Evolutionary conservation across 306 rosid genomes (phyloP).

Genomic region (Medicago arabica): DNA sequence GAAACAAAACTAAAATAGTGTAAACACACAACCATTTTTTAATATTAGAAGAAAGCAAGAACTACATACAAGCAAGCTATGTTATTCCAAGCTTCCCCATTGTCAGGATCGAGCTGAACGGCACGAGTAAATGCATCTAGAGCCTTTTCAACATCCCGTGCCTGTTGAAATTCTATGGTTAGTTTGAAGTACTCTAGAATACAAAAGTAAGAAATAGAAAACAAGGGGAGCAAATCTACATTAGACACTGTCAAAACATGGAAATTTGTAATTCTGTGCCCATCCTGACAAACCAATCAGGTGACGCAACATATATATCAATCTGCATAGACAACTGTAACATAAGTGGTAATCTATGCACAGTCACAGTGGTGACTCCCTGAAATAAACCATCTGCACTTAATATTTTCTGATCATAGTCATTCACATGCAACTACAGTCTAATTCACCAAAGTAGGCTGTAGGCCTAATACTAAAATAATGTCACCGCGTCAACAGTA

Average conservation of each 20-base stretch:
- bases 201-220: conserved; percentile 12
- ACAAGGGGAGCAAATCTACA: conserved; percentile 20
- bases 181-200: conserved; percentile 32
- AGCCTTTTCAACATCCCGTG: conserved; percentile 90
- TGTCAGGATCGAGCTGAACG: conserved; percentile 96
- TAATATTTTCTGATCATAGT: conserved; percentile 7
- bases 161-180: conserved; percentile 58
- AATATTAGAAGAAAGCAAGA: conserved; percentile 37
- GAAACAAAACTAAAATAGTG: not conserved
- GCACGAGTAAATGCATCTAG: conserved; percentile 95
- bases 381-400: conserved; percentile 32
- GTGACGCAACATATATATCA: conserved; percentile 22
- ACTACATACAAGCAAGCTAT: conserved; percentile 91
- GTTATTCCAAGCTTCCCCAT: conserved; percentile 99
- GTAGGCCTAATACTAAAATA: conserved; percentile 15
- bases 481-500: conserved; percentile 2
- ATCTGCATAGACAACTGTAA: conserved; percentile 6
- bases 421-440: not conserved
- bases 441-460: conserved; percentile 6
- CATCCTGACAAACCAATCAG: conserved; percentile 31
- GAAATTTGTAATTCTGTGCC: not conserved
- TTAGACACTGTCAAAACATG: conserved; percentile 21
- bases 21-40: not conserved
- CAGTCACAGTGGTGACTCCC: conserved; percentile 21
- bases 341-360: conserved; percentile 15